phyloP scores from a whole-genome alignment of 2,329 filamentous ascomycete genomes.

The Lizonia empirigonia region DNA sequence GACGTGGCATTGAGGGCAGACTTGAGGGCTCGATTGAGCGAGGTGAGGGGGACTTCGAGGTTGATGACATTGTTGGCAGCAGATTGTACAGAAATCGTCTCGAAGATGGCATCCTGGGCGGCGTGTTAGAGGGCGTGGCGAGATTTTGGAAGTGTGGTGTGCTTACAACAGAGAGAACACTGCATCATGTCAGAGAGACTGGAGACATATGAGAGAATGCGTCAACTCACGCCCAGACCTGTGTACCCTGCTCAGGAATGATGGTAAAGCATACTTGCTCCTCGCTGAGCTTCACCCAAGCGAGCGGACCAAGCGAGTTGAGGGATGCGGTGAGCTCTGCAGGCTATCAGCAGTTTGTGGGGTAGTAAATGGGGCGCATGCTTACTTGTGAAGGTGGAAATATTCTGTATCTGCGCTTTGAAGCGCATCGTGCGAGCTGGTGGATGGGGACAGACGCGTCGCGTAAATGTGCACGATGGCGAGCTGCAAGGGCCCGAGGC shows the following conservation, averaged over 20 bases:
- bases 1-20: slow-evolving; percentile 82
- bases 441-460: slow-evolving; percentile 13
- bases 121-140: slow-evolving; percentile 20
- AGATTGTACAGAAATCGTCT: slow-evolving; percentile 85
- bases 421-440: slow-evolving; percentile 55
- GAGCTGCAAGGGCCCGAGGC: slow-evolving; percentile 6
- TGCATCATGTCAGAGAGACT: slow-evolving; percentile 33
- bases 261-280: slow-evolving; percentile 91
- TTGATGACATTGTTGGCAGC: slow-evolving; percentile 91
- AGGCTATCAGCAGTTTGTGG: slow-evolving; percentile 1
- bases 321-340: slow-evolving; percentile 67
- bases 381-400: slow-evolving; percentile 60
- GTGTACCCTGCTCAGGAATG: slow-evolving; percentile 90
- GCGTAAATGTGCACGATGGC: slow-evolving; percentile 11
- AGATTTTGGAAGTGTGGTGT: slow-evolving; percentile 26
- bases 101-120: slow-evolving; percentile 80
- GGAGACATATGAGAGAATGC: slow-evolving; percentile 17
- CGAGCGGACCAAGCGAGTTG: slow-evolving; percentile 75
- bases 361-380: neutral
- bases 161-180: slow-evolving; percentile 52
- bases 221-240: slow-evolving; percentile 85
- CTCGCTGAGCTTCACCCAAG: slow-evolving; percentile 88
- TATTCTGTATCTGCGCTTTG: slow-evolving; percentile 58
- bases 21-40: slow-evolving; percentile 87
- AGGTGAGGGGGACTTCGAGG: slow-evolving; percentile 87